These are phyloP conservation scores for Leccinum disarticulatum DNA, from an alignment of 768 basidiomycete genomes.

Conservation along the genomic window DNA sequence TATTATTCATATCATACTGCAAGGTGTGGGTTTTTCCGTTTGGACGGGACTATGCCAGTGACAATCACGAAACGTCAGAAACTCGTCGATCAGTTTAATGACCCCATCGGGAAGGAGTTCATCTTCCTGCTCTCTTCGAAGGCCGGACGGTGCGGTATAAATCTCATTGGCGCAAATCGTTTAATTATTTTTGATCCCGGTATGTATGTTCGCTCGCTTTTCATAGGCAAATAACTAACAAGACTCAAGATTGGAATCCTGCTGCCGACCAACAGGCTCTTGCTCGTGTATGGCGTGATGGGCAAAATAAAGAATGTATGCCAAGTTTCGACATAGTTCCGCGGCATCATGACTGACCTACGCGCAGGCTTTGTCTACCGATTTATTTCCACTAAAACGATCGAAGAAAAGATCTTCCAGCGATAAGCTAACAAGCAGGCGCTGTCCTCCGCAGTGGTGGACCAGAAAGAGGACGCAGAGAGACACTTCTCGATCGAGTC, in stretches of 20 bases:
- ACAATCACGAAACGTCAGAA: slow-evolving; percentile 89
- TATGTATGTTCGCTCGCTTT: slow-evolving; percentile 31
- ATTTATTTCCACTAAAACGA: slow-evolving; percentile 95
- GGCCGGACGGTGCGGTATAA: slow-evolving; percentile 96
- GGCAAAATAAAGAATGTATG: slow-evolving; percentile 99
- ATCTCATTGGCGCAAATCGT: slow-evolving; percentile 93
- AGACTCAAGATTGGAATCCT: slow-evolving; percentile 88
- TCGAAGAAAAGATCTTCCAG: slow-evolving; percentile 99
- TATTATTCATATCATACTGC: background rate
- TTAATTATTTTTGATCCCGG: slow-evolving; percentile 95
- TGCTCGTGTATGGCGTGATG: slow-evolving; percentile 98
- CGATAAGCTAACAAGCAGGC: slow-evolving; percentile 96
- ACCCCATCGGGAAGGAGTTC: slow-evolving; percentile 91
- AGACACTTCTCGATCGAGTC: slow-evolving; percentile 92
- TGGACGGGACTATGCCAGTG: slow-evolving; percentile 84
- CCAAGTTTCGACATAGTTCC: background rate
- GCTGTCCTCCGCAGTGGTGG: slow-evolving; percentile 96
- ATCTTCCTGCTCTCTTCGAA: slow-evolving; percentile 93
- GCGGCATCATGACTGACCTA: background rate
- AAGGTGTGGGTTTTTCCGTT: slow-evolving; percentile 86
- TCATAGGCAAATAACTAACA: background rate
- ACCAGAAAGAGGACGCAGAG: slow-evolving; percentile 93
- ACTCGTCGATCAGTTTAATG: slow-evolving; percentile 94
- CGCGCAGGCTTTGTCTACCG: slow-evolving; percentile 91
- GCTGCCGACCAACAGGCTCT: slow-evolving; percentile 98